Evolutionary conservation across 441 rosid genomes (phyloP), one percentile per base, ranked within the genome.

Genomic region (Aleurites moluccanus): DNA sequence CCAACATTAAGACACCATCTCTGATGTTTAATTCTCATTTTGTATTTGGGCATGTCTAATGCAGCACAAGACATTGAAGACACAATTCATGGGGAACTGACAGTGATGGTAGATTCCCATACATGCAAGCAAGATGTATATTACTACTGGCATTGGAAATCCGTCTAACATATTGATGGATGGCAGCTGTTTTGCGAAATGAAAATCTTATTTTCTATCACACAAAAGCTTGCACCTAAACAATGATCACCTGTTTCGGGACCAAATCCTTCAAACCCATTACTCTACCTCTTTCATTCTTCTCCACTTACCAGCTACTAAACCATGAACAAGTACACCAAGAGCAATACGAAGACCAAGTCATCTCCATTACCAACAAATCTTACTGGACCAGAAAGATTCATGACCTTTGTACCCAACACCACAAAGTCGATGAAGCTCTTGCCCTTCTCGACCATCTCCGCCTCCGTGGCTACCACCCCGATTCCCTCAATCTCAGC

Each of bases 401-500:
- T 75, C 91, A 86, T 79, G 52, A 13, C 52, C 79, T 84, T 86
- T 88, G 93, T 83, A 1, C 85, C 64, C 68, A 28, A 10, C 67
- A 76, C 49, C 77, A 66, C 14, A 70, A 82, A 61, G 88, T 88
- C 40, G 90, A 92, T 56, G 86, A 82, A 64, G 92, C 91, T 52
- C 87, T 91, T 13, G 86, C 83, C 47, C 77, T 86, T 52, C 85
- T 88, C 44, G 83, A 88, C 69, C 72, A 57, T 21, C 87, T 89
- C 42, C 85, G 87, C 67, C 88, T 88, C 76, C 87, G 79, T 44
- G 91, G 93, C 4, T 86, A 85, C 87, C 82, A 44, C 25, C 92
- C 90, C 1, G 85, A 86, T 45, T 79, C 92, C 30, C 90, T 87
- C 74, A 90, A 90, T 61, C 82, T 90, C 25, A 86, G 82, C 87